These are phyloP conservation scores for Mycena chlorophos DNA, from an alignment of 768 basidiomycete genomes.

Conservation along the genomic window DNA sequence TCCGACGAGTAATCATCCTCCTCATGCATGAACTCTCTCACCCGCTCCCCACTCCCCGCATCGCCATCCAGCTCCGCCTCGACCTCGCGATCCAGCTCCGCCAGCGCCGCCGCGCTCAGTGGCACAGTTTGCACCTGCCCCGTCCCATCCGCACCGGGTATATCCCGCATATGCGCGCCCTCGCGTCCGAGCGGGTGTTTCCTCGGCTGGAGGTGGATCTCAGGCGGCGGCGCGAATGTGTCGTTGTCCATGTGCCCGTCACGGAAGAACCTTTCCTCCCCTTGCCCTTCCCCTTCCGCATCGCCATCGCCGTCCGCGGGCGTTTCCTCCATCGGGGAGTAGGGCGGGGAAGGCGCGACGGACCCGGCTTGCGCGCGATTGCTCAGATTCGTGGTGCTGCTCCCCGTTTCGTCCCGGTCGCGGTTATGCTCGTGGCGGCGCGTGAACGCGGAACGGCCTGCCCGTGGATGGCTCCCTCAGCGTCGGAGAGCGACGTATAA, in stretches of 20 bases:
- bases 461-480: no score
- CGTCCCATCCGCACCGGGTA: neutral
- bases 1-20: neutral
- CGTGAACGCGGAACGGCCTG: no score
- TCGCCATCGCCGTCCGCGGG: neutral
- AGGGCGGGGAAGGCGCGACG: neutral
- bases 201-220: neutral
- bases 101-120: neutral
- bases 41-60: neutral
- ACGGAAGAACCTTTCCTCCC: neutral
- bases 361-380: neutral
- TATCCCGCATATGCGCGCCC: neutral
- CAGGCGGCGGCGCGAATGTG: neutral
- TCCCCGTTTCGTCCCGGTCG: neutral
- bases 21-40: neutral
- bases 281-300: neutral
- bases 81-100: neutral
- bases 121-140: neutral
- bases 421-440: no score
- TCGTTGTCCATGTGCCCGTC: neutral
- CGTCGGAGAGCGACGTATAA: no score
- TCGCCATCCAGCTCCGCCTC: neutral
- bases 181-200: neutral
- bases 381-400: neutral
- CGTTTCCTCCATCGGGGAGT: neutral